Percentiles rank a stretch among this genome's conserved stretches.
These are phyloP conservation scores for Taxillus chinensis DNA, from an alignment of 164 flowering plant genomes.

Conservation along the genomic window DNA sequence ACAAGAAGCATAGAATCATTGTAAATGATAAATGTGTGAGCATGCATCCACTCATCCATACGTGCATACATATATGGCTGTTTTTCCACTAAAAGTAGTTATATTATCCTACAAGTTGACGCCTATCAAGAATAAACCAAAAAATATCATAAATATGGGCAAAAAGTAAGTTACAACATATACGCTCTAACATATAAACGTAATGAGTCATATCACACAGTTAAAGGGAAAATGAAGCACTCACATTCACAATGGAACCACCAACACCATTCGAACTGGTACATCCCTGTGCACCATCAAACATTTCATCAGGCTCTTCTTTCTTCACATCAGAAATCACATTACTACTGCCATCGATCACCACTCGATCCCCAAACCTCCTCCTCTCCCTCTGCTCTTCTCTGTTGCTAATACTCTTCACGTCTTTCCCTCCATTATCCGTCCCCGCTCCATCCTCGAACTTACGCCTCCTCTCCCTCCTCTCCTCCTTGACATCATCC, in stretches of 20 bases:
- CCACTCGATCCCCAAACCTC: constrained; percentile 26
- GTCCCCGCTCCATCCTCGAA: neutral
- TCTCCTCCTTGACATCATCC: constrained; percentile 8
- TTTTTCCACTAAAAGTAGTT: too few species aligned
- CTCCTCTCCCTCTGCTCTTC: constrained; percentile 30
- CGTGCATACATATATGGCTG: too few species aligned
- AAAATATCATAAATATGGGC: too few species aligned
- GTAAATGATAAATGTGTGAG: too few species aligned
- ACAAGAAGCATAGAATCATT: too few species aligned
- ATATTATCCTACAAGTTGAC: too few species aligned
- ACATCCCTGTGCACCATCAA: neutral
- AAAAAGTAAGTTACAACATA: too few species aligned
- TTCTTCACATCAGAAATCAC: neutral
- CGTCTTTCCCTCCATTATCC: neutral
- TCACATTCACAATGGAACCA: constrained; percentile 36
- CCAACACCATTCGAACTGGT: constrained; percentile 13
- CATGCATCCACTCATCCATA: too few species aligned
- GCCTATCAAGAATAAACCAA: too few species aligned
- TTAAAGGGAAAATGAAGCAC: constrained; percentile 14
- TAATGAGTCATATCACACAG: neutral
- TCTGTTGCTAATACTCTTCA: neutral
- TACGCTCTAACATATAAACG: neutral
- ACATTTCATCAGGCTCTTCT: neutral
- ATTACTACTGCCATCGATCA: neutral
- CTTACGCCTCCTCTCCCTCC: neutral